Evolutionary conservation across 345 rosid genomes (phyloP), one percentile per base, ranked within the genome.

Genomic region (Acer saccharum): DNA sequence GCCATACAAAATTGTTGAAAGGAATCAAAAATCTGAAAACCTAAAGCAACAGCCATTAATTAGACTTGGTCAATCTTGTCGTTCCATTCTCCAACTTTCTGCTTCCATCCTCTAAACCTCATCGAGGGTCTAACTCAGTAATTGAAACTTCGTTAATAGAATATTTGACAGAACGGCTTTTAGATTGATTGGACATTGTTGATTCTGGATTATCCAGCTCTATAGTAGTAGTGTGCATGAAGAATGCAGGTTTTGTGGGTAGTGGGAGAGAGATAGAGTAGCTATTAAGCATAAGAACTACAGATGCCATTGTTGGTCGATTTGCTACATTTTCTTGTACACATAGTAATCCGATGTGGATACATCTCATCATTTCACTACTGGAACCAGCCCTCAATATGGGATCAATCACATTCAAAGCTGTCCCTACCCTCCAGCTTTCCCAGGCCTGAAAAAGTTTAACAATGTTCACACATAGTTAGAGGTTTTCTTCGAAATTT

Each of bases 291-390:
- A 90, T 88, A 0, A 86, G 83, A 57, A 61, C 81, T 46, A 92
- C 67, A 0, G 85, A 46, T n/a, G 82, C 79, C 92, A 88, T 90
- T 3, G 87, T 86, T 18, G 93, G 91, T 35, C 89, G 80, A 54
- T 4, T 77, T 0, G 76, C 78, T 4, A 77, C 61, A 43, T 81
- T 88, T 60, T 88, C 87, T 77, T 92, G 97, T 62, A 86, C 88
- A 12, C 93, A 90, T 6, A 89, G 83, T 25, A 90, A 67, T 0
- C 86, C 91, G 11, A 90, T 83, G 72, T 89, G 91, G 39, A 93
- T 74, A 82, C 95, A 87, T 79, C 89, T 81, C 72, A 68, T 69
- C 68, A 85, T 83, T 71, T 91, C 90, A 14, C 61, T 71, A 23
- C 77, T 67, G 2, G 83, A 80, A 60, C 87, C 77, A 7, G 23